Conservation (phyloP, 2,329 filamentous ascomycete species). For the Tolypocladium nubicola region DNA sequence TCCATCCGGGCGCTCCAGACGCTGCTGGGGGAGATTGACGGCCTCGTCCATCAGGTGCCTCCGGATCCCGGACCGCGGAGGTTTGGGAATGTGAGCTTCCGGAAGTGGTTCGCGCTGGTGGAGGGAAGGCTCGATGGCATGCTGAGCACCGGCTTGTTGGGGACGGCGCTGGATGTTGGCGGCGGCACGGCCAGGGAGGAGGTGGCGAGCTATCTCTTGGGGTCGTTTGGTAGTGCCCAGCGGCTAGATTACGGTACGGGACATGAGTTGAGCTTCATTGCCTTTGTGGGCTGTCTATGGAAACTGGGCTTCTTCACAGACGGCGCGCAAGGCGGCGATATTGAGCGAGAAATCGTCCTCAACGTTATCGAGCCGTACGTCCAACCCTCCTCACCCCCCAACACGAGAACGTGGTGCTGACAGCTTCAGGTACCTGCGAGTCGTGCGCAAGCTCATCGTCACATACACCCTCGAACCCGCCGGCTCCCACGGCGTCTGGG, state of each 20-base stretch:
- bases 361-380: constrained; percentile 68
- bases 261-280: constrained; percentile 89
- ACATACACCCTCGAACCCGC: constrained; percentile 92
- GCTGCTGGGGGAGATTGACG: constrained; percentile 54
- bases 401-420: constrained; percentile 2
- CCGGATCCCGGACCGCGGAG: constrained; percentile 77
- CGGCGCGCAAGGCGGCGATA: constrained; percentile 36
- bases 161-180: constrained; percentile 16
- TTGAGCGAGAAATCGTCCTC: constrained; percentile 73
- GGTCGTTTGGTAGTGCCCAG: constrained; percentile 79
- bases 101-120: constrained; percentile 68
- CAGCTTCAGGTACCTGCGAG: constrained; percentile 55
- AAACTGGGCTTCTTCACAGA: constrained; percentile 71
- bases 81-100: constrained; percentile 88
- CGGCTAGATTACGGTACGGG: constrained; percentile 92
- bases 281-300: constrained; percentile 84
- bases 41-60: constrained; percentile 65
- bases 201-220: constrained; percentile 68
- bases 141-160: constrained; percentile 17
- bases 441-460: constrained; percentile 73
- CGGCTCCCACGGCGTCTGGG: constrained; percentile 95
- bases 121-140: constrained; percentile 41
- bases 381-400: neutral
- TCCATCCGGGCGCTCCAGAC: constrained; percentile 54
- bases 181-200: constrained; percentile 50